These are phyloP conservation scores for Lentinus brumalis DNA, from an alignment of 768 basidiomycete species.

Conservation along the genomic window DNA sequence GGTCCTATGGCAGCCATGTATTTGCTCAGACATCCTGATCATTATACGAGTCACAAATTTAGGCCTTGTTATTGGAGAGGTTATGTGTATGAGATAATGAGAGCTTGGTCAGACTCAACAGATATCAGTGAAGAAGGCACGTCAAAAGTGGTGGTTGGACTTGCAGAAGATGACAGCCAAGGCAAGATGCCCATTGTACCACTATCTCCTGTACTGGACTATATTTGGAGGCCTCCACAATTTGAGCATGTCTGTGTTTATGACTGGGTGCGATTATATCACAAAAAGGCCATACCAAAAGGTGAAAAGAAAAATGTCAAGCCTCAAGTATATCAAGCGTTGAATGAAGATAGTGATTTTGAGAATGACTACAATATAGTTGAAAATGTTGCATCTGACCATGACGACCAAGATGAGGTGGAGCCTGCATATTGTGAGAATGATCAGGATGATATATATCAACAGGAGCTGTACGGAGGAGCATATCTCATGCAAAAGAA, in stretches of 20 bases:
- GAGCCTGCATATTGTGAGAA: neutral
- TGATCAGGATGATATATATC: neutral
- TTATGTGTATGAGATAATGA: constrained; percentile 5
- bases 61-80: constrained; percentile 8
- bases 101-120: neutral
- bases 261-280: constrained; percentile 1
- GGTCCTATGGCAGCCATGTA: constrained; percentile 20
- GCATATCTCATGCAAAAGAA: neutral
- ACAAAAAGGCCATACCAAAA: neutral
- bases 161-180: too few relatives aligned
- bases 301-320: neutral
- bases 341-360: neutral
- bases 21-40: constrained; percentile 18
- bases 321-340: neutral
- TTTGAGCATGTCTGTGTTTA: constrained; percentile 7
- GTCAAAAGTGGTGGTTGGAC: constrained; percentile 1
- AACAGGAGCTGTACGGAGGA: neutral
- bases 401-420: too few relatives aligned
- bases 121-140: neutral
- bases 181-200: too few relatives aligned
- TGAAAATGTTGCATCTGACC: neutral
- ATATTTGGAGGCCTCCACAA: neutral
- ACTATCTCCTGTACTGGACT: too few relatives aligned
- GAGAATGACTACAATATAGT: neutral
- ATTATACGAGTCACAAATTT: constrained; percentile 19